These are phyloP conservation scores for Dicorynia guianensis DNA, from an alignment of 306 rosid genomes.

Conservation along the genomic window DNA sequence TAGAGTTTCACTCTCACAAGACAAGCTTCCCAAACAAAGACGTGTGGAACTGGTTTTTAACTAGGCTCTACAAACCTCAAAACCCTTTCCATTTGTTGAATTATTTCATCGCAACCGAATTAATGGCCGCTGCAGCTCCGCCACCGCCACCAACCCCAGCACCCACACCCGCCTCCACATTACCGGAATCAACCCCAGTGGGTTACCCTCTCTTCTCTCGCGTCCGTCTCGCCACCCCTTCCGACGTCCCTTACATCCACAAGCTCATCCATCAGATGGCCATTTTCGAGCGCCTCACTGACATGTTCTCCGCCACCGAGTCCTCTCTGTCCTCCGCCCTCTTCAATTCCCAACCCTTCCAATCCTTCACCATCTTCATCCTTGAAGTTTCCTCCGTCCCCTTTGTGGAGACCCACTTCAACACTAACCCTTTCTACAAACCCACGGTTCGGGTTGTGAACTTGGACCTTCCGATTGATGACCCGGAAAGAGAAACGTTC, in stretches of 20 bases:
- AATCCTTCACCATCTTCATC: constrained; percentile 78
- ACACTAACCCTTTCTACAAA: constrained; percentile 40
- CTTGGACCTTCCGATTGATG: constrained; percentile 67
- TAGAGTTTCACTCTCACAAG: no score
- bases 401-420: constrained; percentile 28
- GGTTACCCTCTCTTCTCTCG: constrained; percentile 74
- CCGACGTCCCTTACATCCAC: constrained; percentile 85
- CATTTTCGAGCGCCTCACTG: constrained; percentile 76
- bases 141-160: constrained; percentile 70
- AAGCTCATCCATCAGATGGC: constrained; percentile 86
- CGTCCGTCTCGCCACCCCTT: constrained; percentile 66
- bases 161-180: constrained; percentile 40
- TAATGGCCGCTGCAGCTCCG: constrained; percentile 91
- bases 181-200: constrained; percentile 45
- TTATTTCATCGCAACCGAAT: background rate
- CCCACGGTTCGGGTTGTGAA: constrained; percentile 42
- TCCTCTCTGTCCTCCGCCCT: constrained; percentile 69
- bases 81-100: background rate
- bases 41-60: no score
- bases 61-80: no score
- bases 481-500: constrained; percentile 61
- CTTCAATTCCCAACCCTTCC: constrained; percentile 71
- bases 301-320: constrained; percentile 73
- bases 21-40: no score
- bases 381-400: constrained; percentile 75